phyloP scores from a whole-genome alignment of 441 rosid genomes.

The Brassica hybrid region DNA sequence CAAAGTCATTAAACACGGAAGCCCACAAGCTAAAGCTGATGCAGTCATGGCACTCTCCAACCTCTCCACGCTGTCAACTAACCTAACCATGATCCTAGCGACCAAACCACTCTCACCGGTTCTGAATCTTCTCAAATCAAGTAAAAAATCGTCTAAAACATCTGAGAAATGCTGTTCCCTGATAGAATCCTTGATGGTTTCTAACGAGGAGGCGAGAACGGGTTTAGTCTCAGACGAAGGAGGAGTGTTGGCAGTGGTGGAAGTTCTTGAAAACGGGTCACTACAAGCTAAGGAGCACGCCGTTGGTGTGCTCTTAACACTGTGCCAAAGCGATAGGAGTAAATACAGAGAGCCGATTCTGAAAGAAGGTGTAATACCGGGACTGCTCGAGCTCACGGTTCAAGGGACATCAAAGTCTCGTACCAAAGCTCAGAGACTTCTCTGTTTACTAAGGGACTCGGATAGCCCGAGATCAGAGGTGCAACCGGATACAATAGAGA shows the following conservation, averaged over 20 bases:
- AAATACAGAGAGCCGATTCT: too few species aligned
- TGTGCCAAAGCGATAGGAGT: constrained; percentile 87
- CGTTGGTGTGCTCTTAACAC: constrained; percentile 72
- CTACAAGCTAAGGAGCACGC: constrained; percentile 84
- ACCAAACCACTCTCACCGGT: constrained; percentile 70
- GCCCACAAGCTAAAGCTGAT: constrained; percentile 73
- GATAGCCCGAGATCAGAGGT: constrained; percentile 76
- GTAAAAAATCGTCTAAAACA: constrained; percentile 75
- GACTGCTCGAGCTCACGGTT: constrained; percentile 92
- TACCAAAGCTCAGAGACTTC: constrained; percentile 69
- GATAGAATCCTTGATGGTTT: constrained; percentile 73
- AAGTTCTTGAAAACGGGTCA: constrained; percentile 87
- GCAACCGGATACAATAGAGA: constrained; percentile 79
- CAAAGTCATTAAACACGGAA: constrained; percentile 67
- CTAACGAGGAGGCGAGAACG: constrained; percentile 63
- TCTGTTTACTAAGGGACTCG: constrained; percentile 74
- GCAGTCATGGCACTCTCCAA: constrained; percentile 70
- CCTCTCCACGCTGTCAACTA: constrained; percentile 69
- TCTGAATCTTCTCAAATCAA: constrained; percentile 61
- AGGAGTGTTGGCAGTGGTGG: constrained; percentile 82
- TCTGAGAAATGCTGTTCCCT: constrained; percentile 86
- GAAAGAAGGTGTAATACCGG: constrained; percentile 94
- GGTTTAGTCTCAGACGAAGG: constrained; percentile 70
- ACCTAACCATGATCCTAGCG: constrained; percentile 52
- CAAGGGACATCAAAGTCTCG: constrained; percentile 88